phyloP scores from a whole-genome alignment of 179 eudicot genomes.

The Camellia oleifera region DNA sequence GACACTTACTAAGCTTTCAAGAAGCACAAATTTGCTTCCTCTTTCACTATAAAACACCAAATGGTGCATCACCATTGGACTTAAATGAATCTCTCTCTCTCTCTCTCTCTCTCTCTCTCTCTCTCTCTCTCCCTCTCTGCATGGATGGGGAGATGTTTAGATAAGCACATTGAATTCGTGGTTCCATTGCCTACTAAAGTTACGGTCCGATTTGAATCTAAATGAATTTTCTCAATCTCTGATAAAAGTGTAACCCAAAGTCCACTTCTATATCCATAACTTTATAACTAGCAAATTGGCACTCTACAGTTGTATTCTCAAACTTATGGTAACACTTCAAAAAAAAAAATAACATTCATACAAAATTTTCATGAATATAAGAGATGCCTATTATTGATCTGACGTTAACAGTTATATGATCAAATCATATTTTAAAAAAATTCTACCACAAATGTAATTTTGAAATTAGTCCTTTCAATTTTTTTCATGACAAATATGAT shows the following conservation, averaged over 20 bases:
- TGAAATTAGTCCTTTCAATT: too few species aligned
- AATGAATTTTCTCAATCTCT: slow-evolving; percentile 8
- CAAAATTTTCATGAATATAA: too few species aligned
- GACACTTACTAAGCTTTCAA: too few species aligned
- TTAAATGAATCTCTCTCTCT: neutral
- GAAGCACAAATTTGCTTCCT: neutral
- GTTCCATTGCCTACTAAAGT: neutral
- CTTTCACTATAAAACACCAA: neutral
- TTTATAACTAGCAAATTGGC: neutral
- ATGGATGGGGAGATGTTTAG: neutral
- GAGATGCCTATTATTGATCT: too few species aligned
- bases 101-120: too few species aligned
- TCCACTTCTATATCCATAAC: neutral
- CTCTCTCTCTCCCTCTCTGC: too few species aligned
- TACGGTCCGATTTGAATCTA: neutral
- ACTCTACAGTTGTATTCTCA: neutral
- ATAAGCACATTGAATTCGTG: neutral
- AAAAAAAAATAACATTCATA: too few species aligned
- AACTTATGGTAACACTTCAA: neutral
- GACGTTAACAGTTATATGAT: too few species aligned
- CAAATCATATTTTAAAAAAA: too few species aligned
- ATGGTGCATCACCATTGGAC: neutral
- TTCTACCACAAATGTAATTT: too few species aligned
- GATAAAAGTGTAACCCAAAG: neutral
- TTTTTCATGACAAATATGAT: too few species aligned